A percentile compares a stretch with the other conserved stretches of the same genome.
Conservation (phyloP, 2,329 filamentous ascomycete genomes). For the Stagonosporopsis vannaccii region DNA sequence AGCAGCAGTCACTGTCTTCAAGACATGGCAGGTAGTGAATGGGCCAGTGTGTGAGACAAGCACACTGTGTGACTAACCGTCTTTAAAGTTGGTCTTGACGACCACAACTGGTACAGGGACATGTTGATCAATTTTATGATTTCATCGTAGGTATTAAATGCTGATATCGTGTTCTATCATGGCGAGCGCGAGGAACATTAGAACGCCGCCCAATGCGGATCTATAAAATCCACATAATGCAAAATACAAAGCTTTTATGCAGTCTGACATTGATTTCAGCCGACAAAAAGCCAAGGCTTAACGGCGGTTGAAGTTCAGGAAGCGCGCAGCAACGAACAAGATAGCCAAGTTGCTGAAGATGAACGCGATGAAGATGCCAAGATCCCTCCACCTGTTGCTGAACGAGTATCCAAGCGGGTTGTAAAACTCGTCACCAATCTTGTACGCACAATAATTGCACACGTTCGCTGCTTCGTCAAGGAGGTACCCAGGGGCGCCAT, state of each 20-base stretch:
- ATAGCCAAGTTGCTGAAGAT: conserved; percentile 78
- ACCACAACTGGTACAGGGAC: neutral
- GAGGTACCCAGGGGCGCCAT: conserved; percentile 76
- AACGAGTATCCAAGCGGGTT: conserved; percentile 71
- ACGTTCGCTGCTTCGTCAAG: conserved; percentile 68
- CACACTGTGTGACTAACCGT: neutral
- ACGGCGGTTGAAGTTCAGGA: conserved; percentile 55
- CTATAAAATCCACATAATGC: conserved; percentile 15
- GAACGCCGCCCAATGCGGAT: conserved; percentile 26
- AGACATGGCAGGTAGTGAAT: neutral
- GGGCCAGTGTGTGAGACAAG: neutral
- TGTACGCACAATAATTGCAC: conserved; percentile 85
- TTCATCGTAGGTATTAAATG: conserved; percentile 2
- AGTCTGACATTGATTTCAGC: neutral
- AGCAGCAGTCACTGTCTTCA: neutral
- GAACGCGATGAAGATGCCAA: conserved; percentile 80
- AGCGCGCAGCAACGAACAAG: conserved; percentile 64
- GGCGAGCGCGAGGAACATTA: neutral
- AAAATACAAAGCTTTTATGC: conserved; percentile 9
- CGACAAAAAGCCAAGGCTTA: conserved; percentile 18
- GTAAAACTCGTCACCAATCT: conserved; percentile 82
- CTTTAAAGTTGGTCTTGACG: neutral
- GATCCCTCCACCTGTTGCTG: conserved; percentile 76
- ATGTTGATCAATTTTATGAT: neutral
- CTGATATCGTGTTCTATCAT: too few species aligned